Evolutionary conservation across 305 asterid genomes (phyloP), one percentile per base, ranked within the genome.

Genomic region (Euphrasia arctica): DNA sequence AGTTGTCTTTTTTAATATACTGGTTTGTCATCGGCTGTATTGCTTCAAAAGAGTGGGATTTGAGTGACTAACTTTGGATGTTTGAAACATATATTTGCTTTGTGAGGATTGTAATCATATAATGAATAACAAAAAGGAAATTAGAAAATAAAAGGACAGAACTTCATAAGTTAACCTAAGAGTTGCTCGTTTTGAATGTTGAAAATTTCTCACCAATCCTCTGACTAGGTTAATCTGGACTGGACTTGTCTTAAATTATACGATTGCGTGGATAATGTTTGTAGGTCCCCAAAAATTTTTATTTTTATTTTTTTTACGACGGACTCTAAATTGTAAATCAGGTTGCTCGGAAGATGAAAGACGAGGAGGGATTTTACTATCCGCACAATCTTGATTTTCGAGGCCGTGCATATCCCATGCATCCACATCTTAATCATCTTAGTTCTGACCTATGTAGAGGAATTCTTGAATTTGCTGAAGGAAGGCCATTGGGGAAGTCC

Each of bases 401-500:
- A 67, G 98, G 98, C 64, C 95, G 98, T 61, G 98, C 98, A 65
- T 91, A 91, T 75, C 98, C 98, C 39, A 89, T 91, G 98, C 96
- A 91, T 78, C 95, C 98, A 13, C 96, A 91, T 81, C 70, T 91
- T 73, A 91, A 89, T 78, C 96, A 91, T 75, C 84, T 91, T 41
- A 87, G 89, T 77, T 89, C 95, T 57, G 98, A 91, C 87, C 83
- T 91, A 15, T 91, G 98, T 76, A 81, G 98, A 78, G 98, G 96
- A 64, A 77, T 87, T 79, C 95, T 91, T 58, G 98, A 91, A 76
- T 91, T 91, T 81, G 83, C 96, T 65, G 98, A 91, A 75, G 98
- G 98, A 49, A 78, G 85, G 56, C 95, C 90, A 11, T 71, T 91
- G 66, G 96, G 95, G 43, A 84, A 79, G 71, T 85, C 91, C 62